Conservation (phyloP, 2,329 filamentous ascomycete genomes). For the Aspergillus ochraceus region DNA sequence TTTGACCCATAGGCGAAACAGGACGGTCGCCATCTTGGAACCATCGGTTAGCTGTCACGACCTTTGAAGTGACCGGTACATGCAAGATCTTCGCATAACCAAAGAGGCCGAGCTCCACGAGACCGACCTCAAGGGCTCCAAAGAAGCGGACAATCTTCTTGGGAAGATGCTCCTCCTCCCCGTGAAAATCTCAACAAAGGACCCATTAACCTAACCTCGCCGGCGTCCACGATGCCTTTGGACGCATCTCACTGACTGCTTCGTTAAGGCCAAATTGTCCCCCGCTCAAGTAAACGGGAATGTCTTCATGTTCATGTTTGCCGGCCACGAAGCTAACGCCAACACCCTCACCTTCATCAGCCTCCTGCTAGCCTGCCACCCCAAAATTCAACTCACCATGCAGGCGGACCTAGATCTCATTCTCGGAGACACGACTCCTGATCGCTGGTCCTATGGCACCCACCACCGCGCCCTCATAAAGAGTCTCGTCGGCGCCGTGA, state of each 20-base stretch:
- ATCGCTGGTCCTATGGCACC: not conserved
- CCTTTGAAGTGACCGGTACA: too few relatives aligned
- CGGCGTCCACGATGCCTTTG: not conserved
- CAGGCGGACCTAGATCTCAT: constrained; percentile 1
- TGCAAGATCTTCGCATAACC: too few relatives aligned
- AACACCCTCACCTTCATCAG: constrained; percentile 6
- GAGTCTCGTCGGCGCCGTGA: not conserved
- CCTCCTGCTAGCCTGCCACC: constrained; percentile 2
- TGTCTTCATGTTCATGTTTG: constrained; percentile 1
- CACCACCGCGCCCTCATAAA: not conserved
- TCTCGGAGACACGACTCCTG: not conserved
- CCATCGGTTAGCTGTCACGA: not conserved
- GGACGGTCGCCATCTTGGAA: not conserved
- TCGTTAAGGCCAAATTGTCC: not conserved
- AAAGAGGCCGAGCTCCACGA: too few relatives aligned
- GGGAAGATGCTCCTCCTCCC: too few relatives aligned
- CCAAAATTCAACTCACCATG: not conserved
- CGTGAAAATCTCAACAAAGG: too few relatives aligned
- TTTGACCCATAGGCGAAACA: not conserved
- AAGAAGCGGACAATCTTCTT: too few relatives aligned
- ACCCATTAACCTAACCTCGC: too few relatives aligned
- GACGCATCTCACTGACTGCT: not conserved
- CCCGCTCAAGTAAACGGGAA: not conserved
- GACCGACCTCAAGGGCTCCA: too few relatives aligned
- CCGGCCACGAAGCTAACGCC: constrained; percentile 5